Evolutionary conservation across 257 asterid genomes (phyloP).

Genomic region (Salvia hispanica): DNA sequence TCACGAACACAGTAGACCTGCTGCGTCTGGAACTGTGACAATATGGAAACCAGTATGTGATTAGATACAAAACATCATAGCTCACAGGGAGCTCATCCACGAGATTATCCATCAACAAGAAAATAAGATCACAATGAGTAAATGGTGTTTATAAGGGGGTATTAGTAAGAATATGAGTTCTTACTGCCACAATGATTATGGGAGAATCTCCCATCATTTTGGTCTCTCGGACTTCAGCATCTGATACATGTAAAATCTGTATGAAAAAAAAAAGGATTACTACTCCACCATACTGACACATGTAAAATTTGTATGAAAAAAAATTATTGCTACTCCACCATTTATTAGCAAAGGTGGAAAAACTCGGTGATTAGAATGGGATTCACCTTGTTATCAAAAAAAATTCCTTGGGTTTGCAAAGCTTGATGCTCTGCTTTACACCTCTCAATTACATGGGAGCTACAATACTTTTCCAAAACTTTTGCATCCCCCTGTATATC

Average conservation of each 20-base stretch:
- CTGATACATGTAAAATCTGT: constrained; percentile 94
- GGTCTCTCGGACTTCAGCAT: constrained; percentile 82
- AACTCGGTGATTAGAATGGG: not conserved
- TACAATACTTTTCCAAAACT: constrained; percentile 73
- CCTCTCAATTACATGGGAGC: constrained; percentile 77
- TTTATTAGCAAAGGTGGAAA: not conserved
- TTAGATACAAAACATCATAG: constrained; percentile 16
- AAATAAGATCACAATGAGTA: not conserved
- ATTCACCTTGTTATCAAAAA: constrained; percentile 84
- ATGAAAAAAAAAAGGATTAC: constrained; percentile 11
- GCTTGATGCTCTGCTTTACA: constrained; percentile 88
- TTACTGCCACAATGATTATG: constrained; percentile 76
- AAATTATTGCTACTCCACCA: not conserved
- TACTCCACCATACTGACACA: not conserved
- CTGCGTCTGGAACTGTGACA: constrained; percentile 87
- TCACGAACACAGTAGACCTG: constrained; percentile 91
- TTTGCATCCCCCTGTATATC: constrained; percentile 64
- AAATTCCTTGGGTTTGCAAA: constrained; percentile 69
- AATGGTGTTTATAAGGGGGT: not conserved
- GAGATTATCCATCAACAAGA: not conserved
- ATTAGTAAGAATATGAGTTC: constrained; percentile 10
- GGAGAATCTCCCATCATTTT: constrained; percentile 98
- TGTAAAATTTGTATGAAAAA: not conserved
- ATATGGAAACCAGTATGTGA: constrained; percentile 23
- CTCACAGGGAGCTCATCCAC: not conserved